A percentile compares a stretch with the other conserved stretches of the same genome.
Conservation (phyloP, 768 basidiomycete species). For the Clavulina sp. region DNA sequence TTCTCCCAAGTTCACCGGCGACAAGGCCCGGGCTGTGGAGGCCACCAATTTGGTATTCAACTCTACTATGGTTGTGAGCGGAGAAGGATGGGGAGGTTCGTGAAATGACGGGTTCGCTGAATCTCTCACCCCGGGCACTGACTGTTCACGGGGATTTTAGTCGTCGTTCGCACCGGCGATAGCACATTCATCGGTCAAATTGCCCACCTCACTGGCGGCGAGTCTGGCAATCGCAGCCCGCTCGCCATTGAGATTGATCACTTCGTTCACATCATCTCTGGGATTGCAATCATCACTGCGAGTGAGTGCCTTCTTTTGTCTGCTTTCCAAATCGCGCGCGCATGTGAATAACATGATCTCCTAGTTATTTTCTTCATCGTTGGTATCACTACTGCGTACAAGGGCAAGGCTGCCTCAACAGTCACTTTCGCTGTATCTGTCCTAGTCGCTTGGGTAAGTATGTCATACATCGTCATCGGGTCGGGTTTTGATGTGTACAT, state of each 20-base stretch:
- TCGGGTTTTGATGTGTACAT: not conserved
- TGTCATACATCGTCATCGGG: conserved; percentile 24
- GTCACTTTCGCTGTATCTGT: conserved; percentile 47
- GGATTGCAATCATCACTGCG: conserved; percentile 33
- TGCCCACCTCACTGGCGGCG: conserved; percentile 45
- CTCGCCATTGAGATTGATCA: conserved; percentile 45
- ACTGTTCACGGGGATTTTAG: conserved; percentile 18
- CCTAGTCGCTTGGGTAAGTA: conserved; percentile 36
- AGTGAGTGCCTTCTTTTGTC: not conserved
- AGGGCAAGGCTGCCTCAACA: conserved; percentile 38
- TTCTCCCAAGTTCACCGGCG: conserved; percentile 29
- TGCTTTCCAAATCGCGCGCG: not conserved
- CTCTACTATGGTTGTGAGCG: conserved; percentile 49
- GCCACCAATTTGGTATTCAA: conserved; percentile 59
- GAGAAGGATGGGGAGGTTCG: conserved; percentile 49
- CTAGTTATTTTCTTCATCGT: conserved; percentile 47
- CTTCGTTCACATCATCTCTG: conserved; percentile 45
- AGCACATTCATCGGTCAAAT: conserved; percentile 44
- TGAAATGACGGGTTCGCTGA: conserved; percentile 12
- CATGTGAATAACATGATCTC: conserved; percentile 22
- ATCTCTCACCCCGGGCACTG: not conserved
- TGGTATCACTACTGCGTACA: conserved; percentile 48
- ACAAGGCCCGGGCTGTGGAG: conserved; percentile 33
- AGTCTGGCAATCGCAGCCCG: conserved; percentile 45
- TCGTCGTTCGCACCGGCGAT: conserved; percentile 50